Conservation (phyloP, 768 basidiomycete species). For the Agaricus sinodeliciosus region DNA sequence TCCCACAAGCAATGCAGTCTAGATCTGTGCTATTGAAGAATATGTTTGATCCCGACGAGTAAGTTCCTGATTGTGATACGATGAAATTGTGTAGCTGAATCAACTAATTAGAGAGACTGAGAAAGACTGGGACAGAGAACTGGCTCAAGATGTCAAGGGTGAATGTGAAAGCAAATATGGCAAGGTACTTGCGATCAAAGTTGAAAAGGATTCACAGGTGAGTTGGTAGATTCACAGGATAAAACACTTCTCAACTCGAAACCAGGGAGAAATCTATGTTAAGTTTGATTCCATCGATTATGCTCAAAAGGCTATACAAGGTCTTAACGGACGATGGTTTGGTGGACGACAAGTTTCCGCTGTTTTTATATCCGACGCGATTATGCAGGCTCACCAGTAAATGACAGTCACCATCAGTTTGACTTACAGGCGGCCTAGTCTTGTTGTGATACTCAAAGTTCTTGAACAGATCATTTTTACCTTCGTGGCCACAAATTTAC, state of each 20-base stretch:
- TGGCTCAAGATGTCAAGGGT: slow-evolving; percentile 92
- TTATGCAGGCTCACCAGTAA: slow-evolving; percentile 88
- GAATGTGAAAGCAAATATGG: slow-evolving; percentile 95
- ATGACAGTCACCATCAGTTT: slow-evolving; percentile 6
- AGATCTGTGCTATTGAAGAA: slow-evolving; percentile 85
- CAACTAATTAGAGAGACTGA: slow-evolving; percentile 73
- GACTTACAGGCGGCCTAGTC: background rate
- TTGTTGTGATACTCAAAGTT: slow-evolving; percentile 25
- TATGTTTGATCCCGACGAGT: slow-evolving; percentile 99
- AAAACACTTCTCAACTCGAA: slow-evolving; percentile 8
- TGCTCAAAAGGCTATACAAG: slow-evolving; percentile 80
- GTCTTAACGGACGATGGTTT: slow-evolving; percentile 96
- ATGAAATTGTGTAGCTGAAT: background rate
- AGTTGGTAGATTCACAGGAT: slow-evolving; percentile 6
- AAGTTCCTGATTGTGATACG: slow-evolving; percentile 21
- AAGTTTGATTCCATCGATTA: slow-evolving; percentile 78
- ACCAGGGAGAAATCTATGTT: slow-evolving; percentile 93
- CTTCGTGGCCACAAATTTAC: slow-evolving; percentile 22
- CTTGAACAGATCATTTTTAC: slow-evolving; percentile 20
- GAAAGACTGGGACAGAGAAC: slow-evolving; percentile 92
- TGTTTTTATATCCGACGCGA: slow-evolving; percentile 85
- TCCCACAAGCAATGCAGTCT: slow-evolving; percentile 85
- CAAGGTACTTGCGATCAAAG: slow-evolving; percentile 76
- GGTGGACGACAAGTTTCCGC: slow-evolving; percentile 87
- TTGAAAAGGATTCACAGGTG: slow-evolving; percentile 92